Conservation (phyloP, 768 basidiomycete genomes). For the Termitomyces heimii region DNA sequence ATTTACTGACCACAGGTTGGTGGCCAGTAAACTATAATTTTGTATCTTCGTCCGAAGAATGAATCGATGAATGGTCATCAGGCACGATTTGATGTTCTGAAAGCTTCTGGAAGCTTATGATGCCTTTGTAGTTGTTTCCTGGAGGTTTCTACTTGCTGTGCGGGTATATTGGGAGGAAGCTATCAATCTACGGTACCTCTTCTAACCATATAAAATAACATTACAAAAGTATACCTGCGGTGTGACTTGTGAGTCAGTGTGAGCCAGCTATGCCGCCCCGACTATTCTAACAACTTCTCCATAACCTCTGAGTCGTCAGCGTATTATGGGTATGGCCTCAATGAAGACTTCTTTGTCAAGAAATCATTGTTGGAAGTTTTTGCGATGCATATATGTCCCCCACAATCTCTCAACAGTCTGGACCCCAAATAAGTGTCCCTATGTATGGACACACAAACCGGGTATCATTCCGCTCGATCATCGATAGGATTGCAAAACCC, state of each 20-base stretch:
- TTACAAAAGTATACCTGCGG: neutral
- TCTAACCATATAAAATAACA: neutral
- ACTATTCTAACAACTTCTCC: neutral
- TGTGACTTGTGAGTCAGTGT: neutral
- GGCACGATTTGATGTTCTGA: neutral
- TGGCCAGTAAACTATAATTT: constrained; percentile 2
- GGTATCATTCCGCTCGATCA: neutral
- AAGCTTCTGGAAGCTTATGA: neutral
- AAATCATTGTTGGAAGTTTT: neutral
- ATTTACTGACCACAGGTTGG: neutral
- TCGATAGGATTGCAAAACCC: neutral
- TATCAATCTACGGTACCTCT: neutral
- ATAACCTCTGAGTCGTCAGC: neutral
- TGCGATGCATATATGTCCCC: neutral
- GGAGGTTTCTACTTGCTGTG: neutral
- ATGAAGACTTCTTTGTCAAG: neutral
- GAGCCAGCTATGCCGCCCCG: neutral
- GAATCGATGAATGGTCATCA: neutral
- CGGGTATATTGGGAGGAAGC: neutral
- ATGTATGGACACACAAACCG: neutral
- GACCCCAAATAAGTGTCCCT: neutral
- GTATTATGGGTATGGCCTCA: neutral
- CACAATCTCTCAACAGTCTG: neutral
- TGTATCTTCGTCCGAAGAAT: neutral
- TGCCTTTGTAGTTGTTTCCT: neutral